A percentile compares a stretch with the other conserved stretches of the same genome.
Evolutionary conservation across 2,329 filamentous ascomycete species (phyloP).

Genomic region (Cercospora sojina): DNA sequence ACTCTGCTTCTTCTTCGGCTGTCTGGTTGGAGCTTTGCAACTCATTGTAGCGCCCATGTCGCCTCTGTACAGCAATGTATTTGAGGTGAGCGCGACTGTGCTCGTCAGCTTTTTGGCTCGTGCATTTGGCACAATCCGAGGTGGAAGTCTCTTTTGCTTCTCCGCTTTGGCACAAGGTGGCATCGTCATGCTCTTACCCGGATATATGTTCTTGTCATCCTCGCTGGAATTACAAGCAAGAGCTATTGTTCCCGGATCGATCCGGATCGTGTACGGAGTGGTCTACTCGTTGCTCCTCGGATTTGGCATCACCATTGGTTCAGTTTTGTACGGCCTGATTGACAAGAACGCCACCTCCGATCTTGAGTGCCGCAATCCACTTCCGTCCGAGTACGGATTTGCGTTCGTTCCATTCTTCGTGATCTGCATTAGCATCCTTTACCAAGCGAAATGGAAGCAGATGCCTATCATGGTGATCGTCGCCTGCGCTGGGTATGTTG

Average conservation of each 20-base stretch:
- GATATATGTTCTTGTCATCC: slow-evolving; percentile 48
- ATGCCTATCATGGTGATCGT: slow-evolving; percentile 73
- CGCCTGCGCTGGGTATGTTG: slow-evolving; percentile 68
- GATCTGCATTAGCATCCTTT: slow-evolving; percentile 71
- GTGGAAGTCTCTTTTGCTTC: slow-evolving; percentile 49
- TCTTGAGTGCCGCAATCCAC: slow-evolving; percentile 46
- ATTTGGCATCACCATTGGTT: slow-evolving; percentile 53
- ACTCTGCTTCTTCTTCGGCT: slow-evolving; percentile 71
- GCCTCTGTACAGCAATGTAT: slow-evolving; percentile 61
- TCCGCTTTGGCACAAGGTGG: slow-evolving; percentile 50
- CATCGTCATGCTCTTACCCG: slow-evolving; percentile 51
- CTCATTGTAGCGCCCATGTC: slow-evolving; percentile 71
- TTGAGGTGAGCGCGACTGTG: slow-evolving; percentile 50
- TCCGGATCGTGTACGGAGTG: slow-evolving; percentile 53
- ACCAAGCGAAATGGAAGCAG: slow-evolving; percentile 77
- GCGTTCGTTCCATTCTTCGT: slow-evolving; percentile 72
- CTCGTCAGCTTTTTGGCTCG: slow-evolving; percentile 50
- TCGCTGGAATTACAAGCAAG: slow-evolving; percentile 49
- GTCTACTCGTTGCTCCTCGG: slow-evolving; percentile 54
- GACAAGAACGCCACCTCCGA: slow-evolving; percentile 47
- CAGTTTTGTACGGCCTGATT: slow-evolving; percentile 49
- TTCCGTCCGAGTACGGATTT: slow-evolving; percentile 60
- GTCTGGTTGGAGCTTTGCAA: slow-evolving; percentile 70
- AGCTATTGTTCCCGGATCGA: slow-evolving; percentile 49
- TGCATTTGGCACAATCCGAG: slow-evolving; percentile 47